phyloP scores from a whole-genome alignment of 1,284 basidiomycete species.

The Ustilago xerochloae region DNA sequence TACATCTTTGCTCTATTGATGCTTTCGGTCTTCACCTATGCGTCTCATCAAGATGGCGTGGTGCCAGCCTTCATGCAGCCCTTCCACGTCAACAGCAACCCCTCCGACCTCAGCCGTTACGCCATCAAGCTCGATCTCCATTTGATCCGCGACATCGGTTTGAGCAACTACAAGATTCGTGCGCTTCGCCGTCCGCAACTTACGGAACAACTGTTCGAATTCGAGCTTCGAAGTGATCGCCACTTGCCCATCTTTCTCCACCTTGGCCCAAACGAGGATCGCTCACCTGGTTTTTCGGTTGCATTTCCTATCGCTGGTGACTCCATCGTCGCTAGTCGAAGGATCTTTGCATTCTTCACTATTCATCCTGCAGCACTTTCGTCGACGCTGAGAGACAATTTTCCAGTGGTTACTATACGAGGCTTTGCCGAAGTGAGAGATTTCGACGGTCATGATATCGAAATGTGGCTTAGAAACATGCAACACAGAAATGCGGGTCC shows the following conservation, averaged over 20 bases:
- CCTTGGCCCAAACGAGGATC: constrained; percentile 1
- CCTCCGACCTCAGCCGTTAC: neutral
- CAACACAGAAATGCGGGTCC: neutral
- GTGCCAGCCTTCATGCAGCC: neutral
- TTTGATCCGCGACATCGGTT: neutral
- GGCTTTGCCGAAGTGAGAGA: neutral
- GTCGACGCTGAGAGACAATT: neutral
- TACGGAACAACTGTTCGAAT: neutral
- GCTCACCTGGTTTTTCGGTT: neutral
- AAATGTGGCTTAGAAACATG: neutral
- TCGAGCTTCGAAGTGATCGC: constrained; percentile 1
- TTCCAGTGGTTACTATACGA: neutral
- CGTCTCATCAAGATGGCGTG: neutral
- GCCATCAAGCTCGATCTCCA: neutral
- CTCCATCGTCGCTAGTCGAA: neutral
- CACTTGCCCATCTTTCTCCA: neutral
- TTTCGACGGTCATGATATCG: neutral
- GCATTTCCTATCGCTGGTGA: neutral
- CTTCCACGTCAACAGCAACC: neutral
- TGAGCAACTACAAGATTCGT: neutral
- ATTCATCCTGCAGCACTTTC: neutral
- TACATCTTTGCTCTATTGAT: too few relatives aligned
- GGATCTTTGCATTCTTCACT: constrained; percentile 3
- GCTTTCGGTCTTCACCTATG: neutral
- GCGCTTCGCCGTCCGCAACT: neutral